These are phyloP conservation scores for Rhodotorula sphaerocarpa DNA, from an alignment of 768 basidiomycete genomes.

Conservation along the genomic window DNA sequence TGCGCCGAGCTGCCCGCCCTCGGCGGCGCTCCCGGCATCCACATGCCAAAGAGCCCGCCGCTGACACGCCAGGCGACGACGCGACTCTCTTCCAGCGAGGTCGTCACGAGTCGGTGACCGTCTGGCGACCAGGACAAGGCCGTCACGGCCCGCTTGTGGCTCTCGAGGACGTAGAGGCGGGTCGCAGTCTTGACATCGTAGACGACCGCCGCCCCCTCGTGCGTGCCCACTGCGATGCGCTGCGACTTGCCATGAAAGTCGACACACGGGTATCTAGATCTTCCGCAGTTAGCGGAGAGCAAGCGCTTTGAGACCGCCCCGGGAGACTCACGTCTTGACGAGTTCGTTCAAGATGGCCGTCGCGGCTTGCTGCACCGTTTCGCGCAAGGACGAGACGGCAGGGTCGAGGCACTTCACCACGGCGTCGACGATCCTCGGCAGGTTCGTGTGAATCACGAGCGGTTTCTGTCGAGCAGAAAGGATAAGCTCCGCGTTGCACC, in stretches of 20 bases:
- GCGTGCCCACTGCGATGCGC: conserved; percentile 83
- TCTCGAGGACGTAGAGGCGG: conserved; percentile 86
- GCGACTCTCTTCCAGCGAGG: conserved; percentile 73
- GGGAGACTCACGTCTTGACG: conserved; percentile 86
- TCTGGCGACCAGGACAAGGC: conserved; percentile 91
- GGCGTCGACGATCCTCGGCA: conserved; percentile 81
- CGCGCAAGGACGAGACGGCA: conserved; percentile 58
- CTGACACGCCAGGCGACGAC: conserved; percentile 96
- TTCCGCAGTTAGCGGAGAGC: no score
- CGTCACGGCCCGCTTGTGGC: conserved; percentile 61
- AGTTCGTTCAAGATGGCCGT: conserved; percentile 90
- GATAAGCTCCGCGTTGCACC: neutral
- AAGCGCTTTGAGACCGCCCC: no score
- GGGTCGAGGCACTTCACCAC: conserved; percentile 96
- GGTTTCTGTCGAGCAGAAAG: conserved; percentile 56
- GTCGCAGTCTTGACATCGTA: conserved; percentile 95
- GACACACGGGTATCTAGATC: conserved; percentile 55
- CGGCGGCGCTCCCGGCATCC: conserved; percentile 72
- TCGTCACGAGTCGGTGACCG: conserved; percentile 75
- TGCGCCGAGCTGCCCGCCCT: conserved; percentile 59
- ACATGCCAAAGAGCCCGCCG: conserved; percentile 75
- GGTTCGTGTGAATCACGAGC: conserved; percentile 67
- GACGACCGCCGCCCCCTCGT: conserved; percentile 88
- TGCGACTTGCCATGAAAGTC: conserved; percentile 84
- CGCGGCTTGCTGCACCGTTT: conserved; percentile 79